These are phyloP conservation scores for Yamadazyma triangularis DNA, from an alignment of 1,139 yeast species.

Conservation along the genomic window DNA sequence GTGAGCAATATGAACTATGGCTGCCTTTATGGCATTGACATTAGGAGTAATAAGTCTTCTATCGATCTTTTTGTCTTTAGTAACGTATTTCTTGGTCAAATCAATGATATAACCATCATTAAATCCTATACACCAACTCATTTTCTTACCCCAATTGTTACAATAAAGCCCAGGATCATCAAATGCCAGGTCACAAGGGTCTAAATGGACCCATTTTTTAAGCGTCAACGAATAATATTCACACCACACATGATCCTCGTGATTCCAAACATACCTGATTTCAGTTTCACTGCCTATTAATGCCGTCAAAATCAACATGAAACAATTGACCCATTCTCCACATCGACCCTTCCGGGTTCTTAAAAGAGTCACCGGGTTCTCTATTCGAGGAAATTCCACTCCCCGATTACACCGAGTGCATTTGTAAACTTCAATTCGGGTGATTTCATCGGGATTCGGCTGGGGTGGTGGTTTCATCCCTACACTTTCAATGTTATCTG, in stretches of 20 bases:
- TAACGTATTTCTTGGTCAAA: conserved; percentile 65
- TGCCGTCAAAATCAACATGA: conserved; percentile 64
- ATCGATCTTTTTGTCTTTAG: conserved; percentile 44
- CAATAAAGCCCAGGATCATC: conserved; percentile 78
- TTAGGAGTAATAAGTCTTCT: conserved; percentile 46
- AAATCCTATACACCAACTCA: conserved; percentile 82
- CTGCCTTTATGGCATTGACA: conserved; percentile 39
- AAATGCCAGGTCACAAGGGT: conserved; percentile 81
- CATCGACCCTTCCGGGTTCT: conserved; percentile 72
- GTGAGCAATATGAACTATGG: too few species aligned
- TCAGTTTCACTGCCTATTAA: conserved; percentile 49
- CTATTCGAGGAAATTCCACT: conserved; percentile 72
- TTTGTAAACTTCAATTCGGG: conserved; percentile 53
- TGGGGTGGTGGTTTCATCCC: too few species aligned
- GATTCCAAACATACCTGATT: conserved; percentile 76
- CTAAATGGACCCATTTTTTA: conserved; percentile 81
- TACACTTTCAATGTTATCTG: too few species aligned
- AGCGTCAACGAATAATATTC: conserved; percentile 67
- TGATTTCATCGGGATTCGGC: conserved; percentile 29
- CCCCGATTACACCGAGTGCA: conserved; percentile 47
- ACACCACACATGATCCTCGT: conserved; percentile 96
- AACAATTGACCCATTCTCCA: conserved; percentile 94
- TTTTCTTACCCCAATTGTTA: conserved; percentile 87
- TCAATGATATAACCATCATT: conserved; percentile 60
- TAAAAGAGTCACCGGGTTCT: conserved; percentile 59